Evolutionary conservation across 2,329 filamentous ascomycete species (phyloP).

Genomic region (Pseudogymnoascus sp.): DNA sequence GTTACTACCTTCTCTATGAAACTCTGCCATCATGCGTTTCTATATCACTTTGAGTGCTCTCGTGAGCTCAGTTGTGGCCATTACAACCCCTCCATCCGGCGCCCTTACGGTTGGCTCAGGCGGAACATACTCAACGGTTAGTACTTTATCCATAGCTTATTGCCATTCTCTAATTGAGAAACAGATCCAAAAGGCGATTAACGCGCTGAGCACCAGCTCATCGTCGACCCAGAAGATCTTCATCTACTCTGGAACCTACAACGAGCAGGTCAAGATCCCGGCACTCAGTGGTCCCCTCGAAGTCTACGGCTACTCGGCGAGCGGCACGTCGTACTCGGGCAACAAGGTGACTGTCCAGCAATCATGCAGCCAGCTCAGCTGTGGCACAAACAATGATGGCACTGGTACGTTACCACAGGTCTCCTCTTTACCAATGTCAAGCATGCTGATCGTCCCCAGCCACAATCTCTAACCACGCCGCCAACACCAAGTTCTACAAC

Average conservation of each 20-base stretch:
- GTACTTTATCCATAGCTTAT: slow-evolving; percentile 8
- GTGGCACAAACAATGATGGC: slow-evolving; percentile 33
- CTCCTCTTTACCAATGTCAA: not conserved
- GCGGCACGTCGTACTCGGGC: slow-evolving; percentile 36
- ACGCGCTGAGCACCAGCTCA: slow-evolving; percentile 38
- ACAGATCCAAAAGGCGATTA: slow-evolving; percentile 40
- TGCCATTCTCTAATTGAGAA: not conserved
- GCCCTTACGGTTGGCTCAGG: slow-evolving; percentile 37
- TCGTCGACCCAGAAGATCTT: slow-evolving; percentile 43
- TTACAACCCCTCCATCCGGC: slow-evolving; percentile 36
- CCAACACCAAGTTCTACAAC: slow-evolving; percentile 49
- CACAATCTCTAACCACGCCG: slow-evolving; percentile 28
- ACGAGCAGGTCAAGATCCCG: slow-evolving; percentile 47
- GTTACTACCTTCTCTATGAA: not conserved
- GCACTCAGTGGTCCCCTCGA: slow-evolving; percentile 38
- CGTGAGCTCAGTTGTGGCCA: slow-evolving; percentile 20
- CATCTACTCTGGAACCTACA: slow-evolving; percentile 47
- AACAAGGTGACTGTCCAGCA: slow-evolving; percentile 42
- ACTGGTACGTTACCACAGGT: slow-evolving; percentile 16
- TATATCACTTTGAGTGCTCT: slow-evolving; percentile 21
- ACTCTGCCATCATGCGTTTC: slow-evolving; percentile 19
- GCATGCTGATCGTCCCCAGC: slow-evolving; percentile 14
- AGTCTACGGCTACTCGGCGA: slow-evolving; percentile 45
- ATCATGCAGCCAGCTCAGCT: slow-evolving; percentile 32
- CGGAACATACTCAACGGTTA: slow-evolving; percentile 36